These are phyloP conservation scores for Moniliophthora roreri DNA, from an alignment of 1,284 basidiomycete genomes.

Conservation along the genomic window DNA sequence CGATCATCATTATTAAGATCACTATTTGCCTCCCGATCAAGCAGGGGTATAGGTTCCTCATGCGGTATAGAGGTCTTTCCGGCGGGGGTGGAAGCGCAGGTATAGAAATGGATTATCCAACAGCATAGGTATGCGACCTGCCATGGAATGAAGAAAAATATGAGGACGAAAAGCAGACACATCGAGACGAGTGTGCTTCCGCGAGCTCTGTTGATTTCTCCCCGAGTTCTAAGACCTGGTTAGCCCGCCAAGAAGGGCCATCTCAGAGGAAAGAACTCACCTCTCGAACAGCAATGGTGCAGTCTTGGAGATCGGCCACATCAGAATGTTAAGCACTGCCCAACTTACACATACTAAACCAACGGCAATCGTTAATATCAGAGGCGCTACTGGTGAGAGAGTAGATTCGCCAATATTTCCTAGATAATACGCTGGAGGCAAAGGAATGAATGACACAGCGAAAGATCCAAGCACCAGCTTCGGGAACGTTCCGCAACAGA, in stretches of 20 bases:
- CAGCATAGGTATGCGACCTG: conserved; percentile 87
- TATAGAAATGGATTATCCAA: conserved; percentile 74
- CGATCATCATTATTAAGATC: background rate
- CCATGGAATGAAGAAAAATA: conserved; percentile 81
- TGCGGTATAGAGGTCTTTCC: conserved; percentile 20
- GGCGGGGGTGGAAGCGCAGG: conserved; percentile 43
- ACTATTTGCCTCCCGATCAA: conserved; percentile 16
- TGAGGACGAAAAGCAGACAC: conserved; percentile 57
- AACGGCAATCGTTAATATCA: conserved; percentile 53
- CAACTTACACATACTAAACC: conserved; percentile 64
- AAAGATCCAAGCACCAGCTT: conserved; percentile 43
- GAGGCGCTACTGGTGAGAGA: conserved; percentile 51
- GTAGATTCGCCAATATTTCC: conserved; percentile 54
- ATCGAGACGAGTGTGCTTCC: conserved; percentile 59
- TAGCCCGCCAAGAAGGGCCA: background rate
- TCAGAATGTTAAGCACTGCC: conserved; percentile 44
- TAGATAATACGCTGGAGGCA: conserved; percentile 53
- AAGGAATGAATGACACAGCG: conserved; percentile 52
- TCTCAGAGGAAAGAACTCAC: conserved; percentile 29
- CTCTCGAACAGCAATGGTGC: conserved; percentile 33
- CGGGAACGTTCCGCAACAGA: conserved; percentile 39
- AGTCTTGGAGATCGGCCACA: conserved; percentile 42
- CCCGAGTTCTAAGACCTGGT: conserved; percentile 11
- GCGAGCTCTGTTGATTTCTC: conserved; percentile 35
- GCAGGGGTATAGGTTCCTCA: conserved; percentile 13